These are phyloP conservation scores for Schizophyllum amplum DNA, from an alignment of 1,284 basidiomycete genomes.

Conservation along the genomic window DNA sequence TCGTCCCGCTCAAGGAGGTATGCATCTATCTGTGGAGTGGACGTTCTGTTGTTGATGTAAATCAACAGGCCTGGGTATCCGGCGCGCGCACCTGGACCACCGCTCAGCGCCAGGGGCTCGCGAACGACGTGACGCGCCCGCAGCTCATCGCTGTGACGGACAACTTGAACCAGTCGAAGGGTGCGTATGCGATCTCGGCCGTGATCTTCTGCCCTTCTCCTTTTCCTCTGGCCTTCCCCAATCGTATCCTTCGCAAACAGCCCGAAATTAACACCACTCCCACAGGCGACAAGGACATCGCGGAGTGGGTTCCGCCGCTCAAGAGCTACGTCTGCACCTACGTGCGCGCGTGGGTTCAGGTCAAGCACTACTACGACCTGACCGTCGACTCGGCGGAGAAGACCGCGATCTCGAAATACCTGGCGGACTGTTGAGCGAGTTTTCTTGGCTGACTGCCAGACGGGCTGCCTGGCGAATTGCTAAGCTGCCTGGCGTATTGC, in stretches of 20 bases:
- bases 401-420: slow-evolving; percentile 9
- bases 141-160: slow-evolving; percentile 14
- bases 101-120: slow-evolving; percentile 9
- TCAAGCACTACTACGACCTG: slow-evolving; percentile 41
- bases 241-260: too few relatives aligned
- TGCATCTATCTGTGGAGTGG: too few relatives aligned
- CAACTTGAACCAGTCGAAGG: slow-evolving; percentile 16
- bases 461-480: too few relatives aligned
- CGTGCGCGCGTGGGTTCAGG: slow-evolving; percentile 39
- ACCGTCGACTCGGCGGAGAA: slow-evolving; percentile 28
- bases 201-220: not conserved
- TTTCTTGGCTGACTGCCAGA: too few relatives aligned
- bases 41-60: too few relatives aligned
- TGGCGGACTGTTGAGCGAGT: slow-evolving; percentile 10
- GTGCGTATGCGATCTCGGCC: too few relatives aligned
- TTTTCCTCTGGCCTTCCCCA: too few relatives aligned
- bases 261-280: not conserved
- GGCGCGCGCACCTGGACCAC: slow-evolving; percentile 12
- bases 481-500: too few relatives aligned
- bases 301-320: slow-evolving; percentile 39
- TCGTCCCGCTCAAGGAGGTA: slow-evolving; percentile 46
- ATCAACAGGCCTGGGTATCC: slow-evolving; percentile 18
- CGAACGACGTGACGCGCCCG: slow-evolving; percentile 12
- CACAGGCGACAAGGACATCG: slow-evolving; percentile 25
- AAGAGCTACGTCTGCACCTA: slow-evolving; percentile 39